Percentiles rank a stretch among this genome's conserved stretches.
phyloP scores from a whole-genome alignment of 176 grass and related monocot species.

The Avena insularis region DNA sequence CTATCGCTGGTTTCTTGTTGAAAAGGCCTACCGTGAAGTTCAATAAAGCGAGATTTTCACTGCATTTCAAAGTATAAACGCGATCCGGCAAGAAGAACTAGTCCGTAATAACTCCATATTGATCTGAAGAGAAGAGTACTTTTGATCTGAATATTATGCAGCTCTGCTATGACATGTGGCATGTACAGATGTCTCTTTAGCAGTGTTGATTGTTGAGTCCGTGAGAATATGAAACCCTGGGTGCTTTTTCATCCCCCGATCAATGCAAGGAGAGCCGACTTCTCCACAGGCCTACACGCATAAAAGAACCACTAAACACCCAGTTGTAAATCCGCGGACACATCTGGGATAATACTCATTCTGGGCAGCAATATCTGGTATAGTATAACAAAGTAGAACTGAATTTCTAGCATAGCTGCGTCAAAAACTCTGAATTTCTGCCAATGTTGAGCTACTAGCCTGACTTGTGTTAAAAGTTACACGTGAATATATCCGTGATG shows the following conservation, averaged over 20 bases:
- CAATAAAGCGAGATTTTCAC: neutral
- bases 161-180: no score
- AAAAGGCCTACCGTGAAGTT: neutral
- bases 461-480: neutral
- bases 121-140: neutral
- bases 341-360: no score
- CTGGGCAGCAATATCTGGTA: no score
- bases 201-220: no score
- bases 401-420: neutral
- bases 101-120: neutral
- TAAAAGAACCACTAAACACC: no score
- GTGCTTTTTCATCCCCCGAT: no score
- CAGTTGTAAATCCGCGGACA: no score
- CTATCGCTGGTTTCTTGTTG: conserved; percentile 3
- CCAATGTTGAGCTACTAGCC: neutral
- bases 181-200: no score
- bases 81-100: neutral
- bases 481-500: neutral
- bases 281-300: no score
- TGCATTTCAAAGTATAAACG: neutral
- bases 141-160: conserved; percentile 5
- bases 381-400: neutral
- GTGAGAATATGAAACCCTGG: no score
- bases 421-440: neutral
- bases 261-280: no score